These are phyloP conservation scores for Penicillium arizonense DNA, from an alignment of 495 filamentous ascomycete genomes.

Conservation along the genomic window DNA sequence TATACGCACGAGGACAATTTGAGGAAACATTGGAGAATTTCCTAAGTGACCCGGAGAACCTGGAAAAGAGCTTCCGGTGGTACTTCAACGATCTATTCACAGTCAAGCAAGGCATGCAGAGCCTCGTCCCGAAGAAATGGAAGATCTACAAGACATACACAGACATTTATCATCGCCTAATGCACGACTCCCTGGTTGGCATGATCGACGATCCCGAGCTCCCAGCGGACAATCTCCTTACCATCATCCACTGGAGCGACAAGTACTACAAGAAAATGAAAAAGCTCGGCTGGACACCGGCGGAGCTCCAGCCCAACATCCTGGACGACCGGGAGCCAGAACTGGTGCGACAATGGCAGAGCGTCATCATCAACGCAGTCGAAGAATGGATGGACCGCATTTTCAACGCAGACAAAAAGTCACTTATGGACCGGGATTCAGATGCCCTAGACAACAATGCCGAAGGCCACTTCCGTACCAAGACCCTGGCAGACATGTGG, in stretches of 20 bases:
- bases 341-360: constrained; percentile 87
- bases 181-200: constrained; percentile 87
- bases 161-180: constrained; percentile 84
- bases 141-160: constrained; percentile 89
- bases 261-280: constrained; percentile 96
- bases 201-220: constrained; percentile 79
- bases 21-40: constrained; percentile 73
- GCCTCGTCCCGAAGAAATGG: constrained; percentile 95
- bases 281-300: constrained; percentile 74
- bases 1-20: constrained; percentile 71
- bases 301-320: constrained; percentile 75
- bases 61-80: constrained; percentile 88
- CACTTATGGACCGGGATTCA: constrained; percentile 72
- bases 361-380: constrained; percentile 89
- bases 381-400: constrained; percentile 98
- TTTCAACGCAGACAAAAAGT: constrained; percentile 70
- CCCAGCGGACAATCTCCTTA: constrained; percentile 73
- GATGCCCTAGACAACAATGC: constrained; percentile 82
- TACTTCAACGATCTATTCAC: constrained; percentile 96
- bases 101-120: constrained; percentile 84
- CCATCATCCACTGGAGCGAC: constrained; percentile 91
- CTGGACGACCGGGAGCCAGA: constrained; percentile 86
- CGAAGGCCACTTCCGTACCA: constrained; percentile 84
- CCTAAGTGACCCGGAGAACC: constrained; percentile 71
- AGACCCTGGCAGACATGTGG: constrained; percentile 91